These are phyloP conservation scores for Amanita inopinata DNA, from an alignment of 768 basidiomycete genomes.

Conservation along the genomic window DNA sequence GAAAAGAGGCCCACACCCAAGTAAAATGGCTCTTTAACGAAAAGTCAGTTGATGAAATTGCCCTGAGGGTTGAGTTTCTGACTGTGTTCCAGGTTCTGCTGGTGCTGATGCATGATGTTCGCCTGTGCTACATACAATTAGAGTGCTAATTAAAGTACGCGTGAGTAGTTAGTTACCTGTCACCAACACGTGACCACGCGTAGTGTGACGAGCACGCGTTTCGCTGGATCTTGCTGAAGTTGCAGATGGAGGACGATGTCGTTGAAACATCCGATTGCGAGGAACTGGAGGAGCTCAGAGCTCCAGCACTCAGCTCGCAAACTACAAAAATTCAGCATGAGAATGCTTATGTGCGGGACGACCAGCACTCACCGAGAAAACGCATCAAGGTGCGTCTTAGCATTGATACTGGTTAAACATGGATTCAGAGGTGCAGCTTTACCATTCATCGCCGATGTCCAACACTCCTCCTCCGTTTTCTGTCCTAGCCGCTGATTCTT, in stretches of 20 bases:
- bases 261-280: slow-evolving; percentile 60
- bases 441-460: slow-evolving; percentile 11
- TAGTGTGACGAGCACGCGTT: slow-evolving; percentile 1
- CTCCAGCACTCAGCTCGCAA: background rate
- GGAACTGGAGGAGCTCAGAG: slow-evolving; percentile 34
- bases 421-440: background rate
- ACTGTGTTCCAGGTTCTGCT: too few species aligned
- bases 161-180: too few species aligned
- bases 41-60: too few species aligned
- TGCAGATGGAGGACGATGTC: slow-evolving; percentile 28
- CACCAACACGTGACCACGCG: background rate
- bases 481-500: too few species aligned
- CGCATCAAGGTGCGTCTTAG: slow-evolving; percentile 23
- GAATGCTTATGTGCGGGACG: background rate
- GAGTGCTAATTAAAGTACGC: too few species aligned
- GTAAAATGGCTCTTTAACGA: slow-evolving; percentile 42
- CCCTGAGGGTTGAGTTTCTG: too few species aligned
- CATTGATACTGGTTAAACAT: slow-evolving; percentile 7
- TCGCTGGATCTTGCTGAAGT: background rate
- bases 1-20: slow-evolving; percentile 21
- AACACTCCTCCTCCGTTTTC: slow-evolving; percentile 4
- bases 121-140: too few species aligned
- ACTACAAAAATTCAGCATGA: background rate
- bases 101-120: too few species aligned
- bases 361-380: slow-evolving; percentile 23